phyloP scores from a whole-genome alignment of 345 rosid genomes.

The Isatis tinctoria region DNA sequence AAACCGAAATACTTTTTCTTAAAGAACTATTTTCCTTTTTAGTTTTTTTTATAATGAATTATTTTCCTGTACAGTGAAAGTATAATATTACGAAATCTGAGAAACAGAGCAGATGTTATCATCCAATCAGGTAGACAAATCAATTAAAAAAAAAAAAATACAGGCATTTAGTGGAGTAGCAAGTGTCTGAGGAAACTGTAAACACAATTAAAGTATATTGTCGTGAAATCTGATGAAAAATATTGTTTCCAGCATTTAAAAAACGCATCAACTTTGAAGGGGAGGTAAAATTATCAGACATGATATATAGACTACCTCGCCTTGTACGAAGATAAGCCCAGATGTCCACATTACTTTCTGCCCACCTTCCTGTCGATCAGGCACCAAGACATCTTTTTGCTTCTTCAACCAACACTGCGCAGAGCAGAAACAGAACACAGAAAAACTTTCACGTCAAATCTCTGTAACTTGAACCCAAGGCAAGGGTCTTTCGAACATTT shows the following conservation, averaged over 20 bases:
- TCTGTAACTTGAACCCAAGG: background rate
- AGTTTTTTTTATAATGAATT: no score
- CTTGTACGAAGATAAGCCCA: slow-evolving; percentile 85
- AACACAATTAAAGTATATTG: background rate
- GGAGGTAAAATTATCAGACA: background rate
- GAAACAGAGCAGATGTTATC: background rate
- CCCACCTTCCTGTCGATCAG: slow-evolving; percentile 63
- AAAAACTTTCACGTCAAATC: background rate
- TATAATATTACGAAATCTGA: background rate
- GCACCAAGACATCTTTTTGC: slow-evolving; percentile 67
- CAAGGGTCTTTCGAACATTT: slow-evolving; percentile 3
- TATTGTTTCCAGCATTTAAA: background rate
- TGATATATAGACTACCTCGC: slow-evolving; percentile 57
- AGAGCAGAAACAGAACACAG: slow-evolving; percentile 6
- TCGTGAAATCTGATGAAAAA: background rate
- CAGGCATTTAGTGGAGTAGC: background rate
- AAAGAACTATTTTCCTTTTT: no score
- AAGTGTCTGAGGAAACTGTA: background rate
- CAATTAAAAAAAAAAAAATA: background rate
- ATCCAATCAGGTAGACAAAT: background rate
- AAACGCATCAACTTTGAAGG: background rate
- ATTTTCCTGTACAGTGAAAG: no score
- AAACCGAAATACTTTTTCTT: no score
- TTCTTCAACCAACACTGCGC: slow-evolving; percentile 97
- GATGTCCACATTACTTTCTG: slow-evolving; percentile 78